Conservation (phyloP, 768 basidiomycete species). For the Coprinopsis marcescibilis region DNA sequence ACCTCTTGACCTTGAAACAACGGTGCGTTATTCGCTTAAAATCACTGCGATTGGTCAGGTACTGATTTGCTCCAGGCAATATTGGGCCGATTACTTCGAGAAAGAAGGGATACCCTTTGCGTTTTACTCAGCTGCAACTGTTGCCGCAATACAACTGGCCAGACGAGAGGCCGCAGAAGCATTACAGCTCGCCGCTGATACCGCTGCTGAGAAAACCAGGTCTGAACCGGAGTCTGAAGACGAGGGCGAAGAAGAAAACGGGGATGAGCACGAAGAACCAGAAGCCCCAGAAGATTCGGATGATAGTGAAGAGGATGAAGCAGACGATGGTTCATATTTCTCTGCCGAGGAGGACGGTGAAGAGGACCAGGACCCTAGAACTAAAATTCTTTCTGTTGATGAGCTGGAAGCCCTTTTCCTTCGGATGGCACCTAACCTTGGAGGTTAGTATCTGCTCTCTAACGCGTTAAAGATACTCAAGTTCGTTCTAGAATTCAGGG, state of each 20-base stretch:
- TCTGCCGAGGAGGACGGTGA: constrained; percentile 49
- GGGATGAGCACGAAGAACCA: constrained; percentile 13
- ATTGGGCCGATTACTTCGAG: constrained; percentile 94
- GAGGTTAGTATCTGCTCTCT: constrained; percentile 36
- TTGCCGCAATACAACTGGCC: constrained; percentile 76
- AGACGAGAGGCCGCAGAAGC: constrained; percentile 42
- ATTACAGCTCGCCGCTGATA: constrained; percentile 15
- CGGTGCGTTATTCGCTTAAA: constrained; percentile 41
- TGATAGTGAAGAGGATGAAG: constrained; percentile 17
- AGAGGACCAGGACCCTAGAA: constrained; percentile 56
- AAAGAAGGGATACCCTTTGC: constrained; percentile 68
- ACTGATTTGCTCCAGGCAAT: constrained; percentile 38
- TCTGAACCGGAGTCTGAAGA: constrained; percentile 17
- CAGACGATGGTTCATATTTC: constrained; percentile 26
- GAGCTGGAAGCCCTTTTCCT: constrained; percentile 86
- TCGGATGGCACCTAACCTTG: constrained; percentile 62
- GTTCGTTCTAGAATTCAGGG: constrained; percentile 47
- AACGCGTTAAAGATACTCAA: background rate
- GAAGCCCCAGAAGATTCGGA: constrained; percentile 16
- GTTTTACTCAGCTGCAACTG: constrained; percentile 91
- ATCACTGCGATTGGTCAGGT: background rate
- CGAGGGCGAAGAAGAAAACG: constrained; percentile 17
- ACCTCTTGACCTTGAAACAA: constrained; percentile 82
- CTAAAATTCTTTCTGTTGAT: constrained; percentile 73
- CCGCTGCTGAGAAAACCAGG: constrained; percentile 6